Evolutionary conservation across 75 land plant species (phyloP).

Genomic region (Adiantum capillusveneris): DNA sequence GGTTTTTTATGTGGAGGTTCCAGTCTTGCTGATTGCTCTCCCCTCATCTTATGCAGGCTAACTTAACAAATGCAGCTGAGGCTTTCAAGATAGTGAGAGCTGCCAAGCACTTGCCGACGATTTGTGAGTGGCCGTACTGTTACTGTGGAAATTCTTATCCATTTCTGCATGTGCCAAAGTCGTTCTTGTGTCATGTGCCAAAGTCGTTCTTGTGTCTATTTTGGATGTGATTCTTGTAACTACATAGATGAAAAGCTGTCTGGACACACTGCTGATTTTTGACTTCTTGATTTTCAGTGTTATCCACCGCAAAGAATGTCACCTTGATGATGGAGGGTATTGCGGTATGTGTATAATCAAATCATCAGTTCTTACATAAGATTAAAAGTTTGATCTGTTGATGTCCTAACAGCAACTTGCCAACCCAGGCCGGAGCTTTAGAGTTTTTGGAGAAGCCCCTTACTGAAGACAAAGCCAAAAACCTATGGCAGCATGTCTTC

Average conservation of each 20-base stretch:
- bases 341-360: conserved; percentile 34
- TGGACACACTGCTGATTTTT: not conserved
- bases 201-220: too few species aligned
- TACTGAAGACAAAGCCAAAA: conserved; percentile 63
- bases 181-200: not conserved
- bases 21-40: not conserved
- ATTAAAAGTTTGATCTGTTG: not conserved
- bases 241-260: not conserved
- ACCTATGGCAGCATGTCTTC: conserved; percentile 87
- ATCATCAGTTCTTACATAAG: not conserved
- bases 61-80: not conserved
- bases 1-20: too few species aligned
- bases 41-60: not conserved
- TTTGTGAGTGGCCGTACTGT: conserved; percentile 5
- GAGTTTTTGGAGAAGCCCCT: conserved; percentile 75
- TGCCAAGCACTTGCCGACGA: not conserved
- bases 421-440: conserved; percentile 66
- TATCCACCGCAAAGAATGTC: conserved; percentile 43
- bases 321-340: conserved; percentile 73
- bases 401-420: not conserved
- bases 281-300: conserved; percentile 34
- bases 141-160: not conserved
- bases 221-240: not conserved
- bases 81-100: not conserved
- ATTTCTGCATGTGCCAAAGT: not conserved